These are phyloP conservation scores for Clavispora carvajalis DNA, from an alignment of 805 yeast species.

Conservation along the genomic window DNA sequence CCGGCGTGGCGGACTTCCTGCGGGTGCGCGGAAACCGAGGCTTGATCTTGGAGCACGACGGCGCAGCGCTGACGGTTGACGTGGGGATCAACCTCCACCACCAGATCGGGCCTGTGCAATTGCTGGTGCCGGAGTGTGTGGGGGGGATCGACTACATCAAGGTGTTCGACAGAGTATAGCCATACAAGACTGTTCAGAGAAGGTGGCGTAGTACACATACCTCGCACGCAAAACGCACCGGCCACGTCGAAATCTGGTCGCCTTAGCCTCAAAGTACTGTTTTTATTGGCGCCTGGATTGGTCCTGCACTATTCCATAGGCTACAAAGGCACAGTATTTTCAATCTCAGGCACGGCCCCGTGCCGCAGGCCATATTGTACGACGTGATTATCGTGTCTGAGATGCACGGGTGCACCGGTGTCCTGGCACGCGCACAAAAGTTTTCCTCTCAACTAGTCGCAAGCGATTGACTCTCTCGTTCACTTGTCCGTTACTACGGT, in stretches of 20 bases:
- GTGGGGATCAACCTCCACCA: conserved; percentile 54
- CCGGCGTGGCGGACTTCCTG: conserved; percentile 54
- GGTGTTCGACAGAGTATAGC: conserved; percentile 15
- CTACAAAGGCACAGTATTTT: too few species aligned
- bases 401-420: background rate
- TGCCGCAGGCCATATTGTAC: too few species aligned
- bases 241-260: too few species aligned
- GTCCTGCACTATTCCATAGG: too few species aligned
- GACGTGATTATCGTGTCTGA: background rate
- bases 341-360: too few species aligned
- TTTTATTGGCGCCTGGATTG: too few species aligned
- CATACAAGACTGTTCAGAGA: background rate
- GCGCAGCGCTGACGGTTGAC: conserved; percentile 57
- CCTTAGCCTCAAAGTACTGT: too few species aligned
- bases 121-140: conserved; percentile 76
- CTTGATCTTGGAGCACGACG: conserved; percentile 84
- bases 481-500: conserved; percentile 12
- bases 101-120: conserved; percentile 46
- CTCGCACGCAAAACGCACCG: too few species aligned
- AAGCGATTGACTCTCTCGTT: conserved; percentile 9
- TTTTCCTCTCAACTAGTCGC: too few species aligned
- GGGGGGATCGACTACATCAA: conserved; percentile 60
- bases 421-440: background rate
- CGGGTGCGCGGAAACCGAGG: conserved; percentile 38
- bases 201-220: too few species aligned